Evolutionary conservation across 192 early-diverging fungal genomes (phyloP).

Genomic region (Borealophlyctis nickersoniae): DNA sequence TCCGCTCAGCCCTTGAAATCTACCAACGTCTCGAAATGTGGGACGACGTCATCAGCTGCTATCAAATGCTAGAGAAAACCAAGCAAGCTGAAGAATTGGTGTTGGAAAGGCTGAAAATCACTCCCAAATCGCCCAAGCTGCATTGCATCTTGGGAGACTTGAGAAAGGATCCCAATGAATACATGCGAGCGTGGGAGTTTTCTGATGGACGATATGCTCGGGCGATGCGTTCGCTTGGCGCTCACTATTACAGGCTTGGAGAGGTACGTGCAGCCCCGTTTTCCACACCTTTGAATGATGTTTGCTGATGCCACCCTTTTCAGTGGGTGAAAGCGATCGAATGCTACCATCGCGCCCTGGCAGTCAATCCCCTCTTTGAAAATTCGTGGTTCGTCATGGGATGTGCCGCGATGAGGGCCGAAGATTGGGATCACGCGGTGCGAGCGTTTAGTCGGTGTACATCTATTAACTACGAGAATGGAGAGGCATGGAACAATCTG

Average conservation of each 20-base stretch:
- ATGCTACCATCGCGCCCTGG: conserved; percentile 77
- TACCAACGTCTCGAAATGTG: conserved; percentile 93
- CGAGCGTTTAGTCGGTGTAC: conserved; percentile 76
- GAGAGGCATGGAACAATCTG: conserved; percentile 97
- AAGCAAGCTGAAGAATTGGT: conserved; percentile 82
- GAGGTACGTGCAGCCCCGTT: conserved; percentile 41
- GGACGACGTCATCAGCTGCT: conserved; percentile 90
- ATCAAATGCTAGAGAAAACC: conserved; percentile 80
- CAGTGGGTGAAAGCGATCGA: conserved; percentile 61
- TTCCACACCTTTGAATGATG: background rate
- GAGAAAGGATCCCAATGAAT: conserved; percentile 67
- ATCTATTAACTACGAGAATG: conserved; percentile 67
- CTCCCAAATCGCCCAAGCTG: conserved; percentile 77
- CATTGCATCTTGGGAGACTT: conserved; percentile 91
- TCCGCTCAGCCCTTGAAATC: conserved; percentile 90
- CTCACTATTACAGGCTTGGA: conserved; percentile 66
- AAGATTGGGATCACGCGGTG: conserved; percentile 72
- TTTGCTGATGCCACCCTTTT: conserved; percentile 1
- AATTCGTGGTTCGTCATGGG: conserved; percentile 96
- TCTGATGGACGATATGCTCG: conserved; percentile 78
- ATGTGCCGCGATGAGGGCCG: conserved; percentile 81
- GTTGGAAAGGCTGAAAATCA: conserved; percentile 55
- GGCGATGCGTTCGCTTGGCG: conserved; percentile 93
- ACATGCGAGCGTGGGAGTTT: conserved; percentile 85
- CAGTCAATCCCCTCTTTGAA: conserved; percentile 92